Percentiles rank a stretch among this genome's conserved stretches.
Evolutionary conservation across 140 eudicot genomes (phyloP).

Genomic region (Cichorium intybus): DNA sequence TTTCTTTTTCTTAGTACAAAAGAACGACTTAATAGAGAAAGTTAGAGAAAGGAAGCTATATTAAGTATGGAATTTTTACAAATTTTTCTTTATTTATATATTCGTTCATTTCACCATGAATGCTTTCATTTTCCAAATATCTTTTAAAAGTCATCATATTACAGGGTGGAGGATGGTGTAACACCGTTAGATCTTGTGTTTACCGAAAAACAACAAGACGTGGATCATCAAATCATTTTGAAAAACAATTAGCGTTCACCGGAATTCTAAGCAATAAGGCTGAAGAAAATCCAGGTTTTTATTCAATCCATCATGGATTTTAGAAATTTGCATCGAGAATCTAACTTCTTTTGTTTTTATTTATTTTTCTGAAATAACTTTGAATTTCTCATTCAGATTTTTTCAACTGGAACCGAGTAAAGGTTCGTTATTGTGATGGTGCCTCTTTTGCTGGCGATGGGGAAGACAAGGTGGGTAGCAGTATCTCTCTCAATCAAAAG

Average conservation of each 20-base stretch:
- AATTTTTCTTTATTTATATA: neutral
- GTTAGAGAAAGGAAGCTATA: neutral
- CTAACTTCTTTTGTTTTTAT: slow-evolving; percentile 4
- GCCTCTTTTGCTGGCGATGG: slow-evolving; percentile 95
- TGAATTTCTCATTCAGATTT: slow-evolving; percentile 56
- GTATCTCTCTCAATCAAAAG: neutral
- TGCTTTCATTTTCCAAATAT: no score
- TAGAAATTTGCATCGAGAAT: neutral
- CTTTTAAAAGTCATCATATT: no score
- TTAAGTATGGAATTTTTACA: no score
- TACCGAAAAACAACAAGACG: slow-evolving; percentile 91
- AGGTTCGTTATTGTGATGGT: slow-evolving; percentile 95
- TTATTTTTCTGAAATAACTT: neutral
- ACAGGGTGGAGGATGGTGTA: slow-evolving; percentile 99
- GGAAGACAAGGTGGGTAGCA: slow-evolving; percentile 64
- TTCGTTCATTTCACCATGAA: neutral
- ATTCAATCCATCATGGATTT: neutral
- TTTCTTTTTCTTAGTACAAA: no score
- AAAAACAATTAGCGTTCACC: slow-evolving; percentile 64
- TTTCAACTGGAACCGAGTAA: slow-evolving; percentile 94
- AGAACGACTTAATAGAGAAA: neutral
- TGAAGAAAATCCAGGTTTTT: slow-evolving; percentile 91
- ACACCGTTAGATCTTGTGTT: slow-evolving; percentile 73
- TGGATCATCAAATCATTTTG: slow-evolving; percentile 82
- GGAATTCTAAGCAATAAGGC: slow-evolving; percentile 93